phyloP scores from a whole-genome alignment of 1,139 yeast species.

The Diutina scorzettiae region DNA sequence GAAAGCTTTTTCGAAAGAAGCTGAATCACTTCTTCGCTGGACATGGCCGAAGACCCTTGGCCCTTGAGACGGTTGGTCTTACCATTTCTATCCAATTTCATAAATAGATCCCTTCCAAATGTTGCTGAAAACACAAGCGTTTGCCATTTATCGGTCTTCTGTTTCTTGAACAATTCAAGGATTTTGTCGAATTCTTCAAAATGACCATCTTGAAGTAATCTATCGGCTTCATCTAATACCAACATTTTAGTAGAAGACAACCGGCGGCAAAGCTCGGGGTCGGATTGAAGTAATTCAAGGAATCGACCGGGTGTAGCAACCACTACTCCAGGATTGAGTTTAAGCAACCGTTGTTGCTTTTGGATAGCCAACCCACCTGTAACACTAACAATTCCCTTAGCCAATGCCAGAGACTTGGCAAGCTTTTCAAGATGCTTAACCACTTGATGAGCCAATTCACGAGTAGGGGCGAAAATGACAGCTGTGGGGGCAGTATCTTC shows the following conservation, averaged over 20 bases:
- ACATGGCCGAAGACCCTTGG: slow-evolving; percentile 18
- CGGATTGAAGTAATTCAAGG: slow-evolving; percentile 65
- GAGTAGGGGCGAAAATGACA: slow-evolving; percentile 82
- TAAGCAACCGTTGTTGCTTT: slow-evolving; percentile 73
- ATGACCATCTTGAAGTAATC: slow-evolving; percentile 91
- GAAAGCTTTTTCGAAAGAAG: slow-evolving; percentile 45
- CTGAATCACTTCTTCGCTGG: slow-evolving; percentile 42
- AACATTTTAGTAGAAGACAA: slow-evolving; percentile 56
- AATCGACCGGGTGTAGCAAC: slow-evolving; percentile 97
- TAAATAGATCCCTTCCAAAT: slow-evolving; percentile 71
- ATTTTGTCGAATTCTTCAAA: slow-evolving; percentile 86
- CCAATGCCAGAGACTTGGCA: slow-evolving; percentile 47
- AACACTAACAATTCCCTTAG: slow-evolving; percentile 56
- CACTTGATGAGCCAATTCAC: slow-evolving; percentile 95
- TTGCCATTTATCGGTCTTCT: slow-evolving; percentile 52
- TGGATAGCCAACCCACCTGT: slow-evolving; percentile 95
- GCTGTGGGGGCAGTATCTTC: slow-evolving; percentile 45
- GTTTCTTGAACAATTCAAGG: slow-evolving; percentile 42
- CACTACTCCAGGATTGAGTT: slow-evolving; percentile 65
- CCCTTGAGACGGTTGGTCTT: slow-evolving; percentile 15
- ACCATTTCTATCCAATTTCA: slow-evolving; percentile 44
- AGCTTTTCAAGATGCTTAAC: slow-evolving; percentile 60
- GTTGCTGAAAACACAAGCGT: slow-evolving; percentile 93
- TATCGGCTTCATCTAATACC: slow-evolving; percentile 95
- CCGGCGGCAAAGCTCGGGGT: slow-evolving; percentile 38